These are phyloP conservation scores for Tulasnella sp. DNA, from an alignment of 768 basidiomycete species.

Conservation along the genomic window DNA sequence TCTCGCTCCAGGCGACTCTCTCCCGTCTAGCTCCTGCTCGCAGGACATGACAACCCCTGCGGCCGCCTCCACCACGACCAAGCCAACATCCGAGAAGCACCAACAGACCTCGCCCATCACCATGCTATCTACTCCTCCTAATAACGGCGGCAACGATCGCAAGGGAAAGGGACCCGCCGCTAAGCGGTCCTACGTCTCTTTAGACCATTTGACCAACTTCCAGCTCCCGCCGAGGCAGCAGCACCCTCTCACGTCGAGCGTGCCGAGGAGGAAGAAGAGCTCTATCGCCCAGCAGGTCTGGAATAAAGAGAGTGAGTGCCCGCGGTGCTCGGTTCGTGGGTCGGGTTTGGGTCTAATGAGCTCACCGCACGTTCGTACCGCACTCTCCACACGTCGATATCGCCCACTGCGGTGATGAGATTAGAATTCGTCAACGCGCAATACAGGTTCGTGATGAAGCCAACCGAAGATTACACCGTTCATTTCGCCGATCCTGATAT, in stretches of 20 bases:
- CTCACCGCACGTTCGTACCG: constrained; percentile 13
- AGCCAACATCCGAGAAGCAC: neutral
- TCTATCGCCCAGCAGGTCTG: constrained; percentile 53
- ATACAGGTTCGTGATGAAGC: constrained; percentile 92
- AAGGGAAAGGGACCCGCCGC: neutral
- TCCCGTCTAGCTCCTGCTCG: neutral
- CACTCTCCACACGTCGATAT: neutral
- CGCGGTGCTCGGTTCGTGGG: neutral
- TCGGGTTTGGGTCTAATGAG: neutral
- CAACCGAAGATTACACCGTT: constrained; percentile 80
- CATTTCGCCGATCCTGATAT: constrained; percentile 98
- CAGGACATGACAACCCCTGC: neutral
- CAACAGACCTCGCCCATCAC: neutral
- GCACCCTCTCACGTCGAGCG: constrained; percentile 39
- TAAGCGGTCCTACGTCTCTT: constrained; percentile 12
- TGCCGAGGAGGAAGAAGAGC: constrained; percentile 69
- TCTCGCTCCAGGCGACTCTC: neutral
- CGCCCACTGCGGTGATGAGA: constrained; percentile 12
- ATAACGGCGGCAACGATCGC: neutral
- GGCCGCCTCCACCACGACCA: neutral
- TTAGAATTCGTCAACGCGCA: constrained; percentile 94
- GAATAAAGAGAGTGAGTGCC: constrained; percentile 85
- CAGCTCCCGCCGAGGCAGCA: constrained; percentile 74
- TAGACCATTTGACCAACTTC: constrained; percentile 90
- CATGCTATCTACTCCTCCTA: neutral